Percentiles rank a stretch among this genome's conserved stretches.
These are phyloP conservation scores for Fonsecaea pugnacius DNA, from an alignment of 2,329 filamentous ascomycete genomes.

Conservation along the genomic window DNA sequence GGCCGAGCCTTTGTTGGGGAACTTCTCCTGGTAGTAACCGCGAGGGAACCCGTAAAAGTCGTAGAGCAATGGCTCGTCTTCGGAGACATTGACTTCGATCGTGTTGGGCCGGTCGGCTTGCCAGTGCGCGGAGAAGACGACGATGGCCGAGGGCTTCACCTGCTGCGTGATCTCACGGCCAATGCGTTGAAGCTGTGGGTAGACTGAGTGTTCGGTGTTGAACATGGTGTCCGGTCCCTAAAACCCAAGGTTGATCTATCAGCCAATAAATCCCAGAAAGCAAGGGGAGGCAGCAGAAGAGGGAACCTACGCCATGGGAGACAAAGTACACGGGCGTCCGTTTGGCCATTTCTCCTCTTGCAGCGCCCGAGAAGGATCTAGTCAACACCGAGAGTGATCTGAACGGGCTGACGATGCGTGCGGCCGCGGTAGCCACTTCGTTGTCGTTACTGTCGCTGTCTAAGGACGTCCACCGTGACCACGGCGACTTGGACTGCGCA, in stretches of 20 bases:
- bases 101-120: conserved; percentile 57
- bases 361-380: neutral
- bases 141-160: conserved; percentile 72
- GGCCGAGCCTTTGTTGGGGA: conserved; percentile 66
- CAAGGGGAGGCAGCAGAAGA: too few species aligned
- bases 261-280: neutral
- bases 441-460: neutral
- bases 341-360: conserved; percentile 34
- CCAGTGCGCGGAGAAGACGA: conserved; percentile 81
- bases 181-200: conserved; percentile 65
- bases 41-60: conserved; percentile 75
- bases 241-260: neutral
- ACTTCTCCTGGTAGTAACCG: conserved; percentile 70
- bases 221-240: conserved; percentile 66
- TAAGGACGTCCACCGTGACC: neutral
- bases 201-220: conserved; percentile 70
- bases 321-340: conserved; percentile 59
- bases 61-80: conserved; percentile 69
- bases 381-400: conserved; percentile 3
- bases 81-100: conserved; percentile 69
- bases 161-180: conserved; percentile 71
- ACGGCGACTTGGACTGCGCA: conserved; percentile 3
- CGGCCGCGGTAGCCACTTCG: conserved; percentile 16
- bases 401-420: neutral
- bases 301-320: conserved; percentile 50